These are phyloP conservation scores for Bacterosira constricta DNA, from an alignment of 108 stramenopile genomes.

Conservation along the genomic window DNA sequence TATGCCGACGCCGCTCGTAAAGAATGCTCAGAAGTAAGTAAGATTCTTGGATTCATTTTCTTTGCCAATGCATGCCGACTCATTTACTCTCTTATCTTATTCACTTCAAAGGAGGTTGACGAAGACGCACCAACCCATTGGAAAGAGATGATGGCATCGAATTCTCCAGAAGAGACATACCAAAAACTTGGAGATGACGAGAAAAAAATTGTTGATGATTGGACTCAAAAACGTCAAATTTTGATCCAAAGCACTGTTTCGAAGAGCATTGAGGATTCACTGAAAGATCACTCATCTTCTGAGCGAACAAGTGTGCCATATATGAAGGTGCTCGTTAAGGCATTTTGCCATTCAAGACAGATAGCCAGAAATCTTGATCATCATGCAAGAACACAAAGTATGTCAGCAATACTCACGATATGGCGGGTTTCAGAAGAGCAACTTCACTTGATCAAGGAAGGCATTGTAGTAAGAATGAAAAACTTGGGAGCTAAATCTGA, in stretches of 20 bases:
- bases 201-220: constrained; percentile 53
- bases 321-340: constrained; percentile 53
- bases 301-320: constrained; percentile 63
- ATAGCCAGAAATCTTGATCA: neutral
- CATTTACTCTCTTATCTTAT: too few relatives aligned
- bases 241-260: constrained; percentile 53
- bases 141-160: constrained; percentile 51
- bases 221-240: constrained; percentile 59
- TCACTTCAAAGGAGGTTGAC: constrained; percentile 71
- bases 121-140: constrained; percentile 69
- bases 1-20: constrained; percentile 51
- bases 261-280: constrained; percentile 60
- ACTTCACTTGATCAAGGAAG: constrained; percentile 61
- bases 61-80: too few relatives aligned
- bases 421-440: constrained; percentile 80
- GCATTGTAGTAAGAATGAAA: constrained; percentile 53
- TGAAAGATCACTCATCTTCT: constrained; percentile 53
- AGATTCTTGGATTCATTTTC: constrained; percentile 7
- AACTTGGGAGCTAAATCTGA: constrained; percentile 61
- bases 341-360: constrained; percentile 3
- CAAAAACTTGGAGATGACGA: constrained; percentile 41
- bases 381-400: neutral
- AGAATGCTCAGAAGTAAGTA: constrained; percentile 60
- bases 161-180: constrained; percentile 59
- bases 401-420: constrained; percentile 59